phyloP scores from a whole-genome alignment of 306 rosid genomes.

The Lithocarpus polystachyus region DNA sequence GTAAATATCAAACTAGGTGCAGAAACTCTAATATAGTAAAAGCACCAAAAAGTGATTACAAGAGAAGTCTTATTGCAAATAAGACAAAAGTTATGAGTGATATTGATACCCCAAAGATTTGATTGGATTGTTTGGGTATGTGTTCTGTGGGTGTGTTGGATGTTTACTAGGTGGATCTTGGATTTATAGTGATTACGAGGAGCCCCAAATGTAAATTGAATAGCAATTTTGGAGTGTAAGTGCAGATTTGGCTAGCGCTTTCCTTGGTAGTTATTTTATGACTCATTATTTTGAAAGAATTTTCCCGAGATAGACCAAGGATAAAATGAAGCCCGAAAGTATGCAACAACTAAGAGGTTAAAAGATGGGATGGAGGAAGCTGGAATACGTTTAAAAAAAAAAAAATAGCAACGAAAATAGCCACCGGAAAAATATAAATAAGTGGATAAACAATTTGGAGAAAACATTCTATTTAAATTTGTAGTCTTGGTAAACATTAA shows the following conservation, averaged over 20 bases:
- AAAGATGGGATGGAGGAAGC: neutral
- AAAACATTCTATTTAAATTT: neutral
- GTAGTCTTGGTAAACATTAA: neutral
- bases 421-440: neutral
- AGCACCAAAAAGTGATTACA: too few species aligned
- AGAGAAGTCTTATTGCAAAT: too few species aligned
- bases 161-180: too few species aligned
- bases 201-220: too few species aligned
- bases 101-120: too few species aligned
- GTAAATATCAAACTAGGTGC: neutral
- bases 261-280: too few species aligned
- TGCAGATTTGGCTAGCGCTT: too few species aligned
- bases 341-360: neutral
- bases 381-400: neutral
- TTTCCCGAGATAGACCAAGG: neutral
- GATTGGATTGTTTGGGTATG: too few species aligned
- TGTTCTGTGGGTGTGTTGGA: too few species aligned
- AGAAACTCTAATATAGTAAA: neutral
- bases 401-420: neutral
- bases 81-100: too few species aligned
- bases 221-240: too few species aligned
- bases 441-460: neutral
- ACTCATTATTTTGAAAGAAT: neutral
- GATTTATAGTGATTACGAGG: too few species aligned
- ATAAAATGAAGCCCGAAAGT: neutral